Conservation (phyloP, 2,329 filamentous ascomycete species). For the Eurotiales sp. region DNA sequence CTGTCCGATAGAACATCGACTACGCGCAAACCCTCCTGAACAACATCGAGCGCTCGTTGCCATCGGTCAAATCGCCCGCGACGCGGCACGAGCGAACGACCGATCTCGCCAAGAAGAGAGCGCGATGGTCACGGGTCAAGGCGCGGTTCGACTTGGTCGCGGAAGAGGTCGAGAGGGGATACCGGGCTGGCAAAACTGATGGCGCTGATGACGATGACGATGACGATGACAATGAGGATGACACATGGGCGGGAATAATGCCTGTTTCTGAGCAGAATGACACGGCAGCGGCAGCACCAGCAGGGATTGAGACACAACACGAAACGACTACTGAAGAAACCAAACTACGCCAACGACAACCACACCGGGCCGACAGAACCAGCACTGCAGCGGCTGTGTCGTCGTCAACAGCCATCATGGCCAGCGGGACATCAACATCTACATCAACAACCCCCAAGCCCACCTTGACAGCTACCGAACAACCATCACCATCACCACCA, state of each 20-base stretch:
- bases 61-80: conserved; percentile 36
- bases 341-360: conserved; percentile 8
- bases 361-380: background rate
- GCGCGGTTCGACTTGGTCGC: conserved; percentile 30
- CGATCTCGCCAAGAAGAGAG: conserved; percentile 37
- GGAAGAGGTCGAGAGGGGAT: conserved; percentile 17
- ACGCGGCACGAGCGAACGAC: conserved; percentile 37
- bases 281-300: background rate
- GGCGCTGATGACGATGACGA: conserved; percentile 21
- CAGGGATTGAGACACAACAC: background rate
- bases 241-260: background rate
- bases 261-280: background rate
- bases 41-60: conserved; percentile 38
- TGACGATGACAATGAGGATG: conserved; percentile 22
- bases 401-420: background rate
- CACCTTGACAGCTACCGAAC: background rate
- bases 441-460: background rate
- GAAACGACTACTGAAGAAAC: background rate
- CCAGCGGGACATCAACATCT: background rate
- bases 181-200: conserved; percentile 18
- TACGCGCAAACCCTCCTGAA: conserved; percentile 41
- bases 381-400: background rate
- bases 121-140: conserved; percentile 31
- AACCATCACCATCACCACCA: conserved; percentile 16
- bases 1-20: conserved; percentile 43